A percentile compares a stretch with the other conserved stretches of the same genome.
Evolutionary conservation across 257 asterid species (phyloP).

Genomic region (Apocynum venetum): DNA sequence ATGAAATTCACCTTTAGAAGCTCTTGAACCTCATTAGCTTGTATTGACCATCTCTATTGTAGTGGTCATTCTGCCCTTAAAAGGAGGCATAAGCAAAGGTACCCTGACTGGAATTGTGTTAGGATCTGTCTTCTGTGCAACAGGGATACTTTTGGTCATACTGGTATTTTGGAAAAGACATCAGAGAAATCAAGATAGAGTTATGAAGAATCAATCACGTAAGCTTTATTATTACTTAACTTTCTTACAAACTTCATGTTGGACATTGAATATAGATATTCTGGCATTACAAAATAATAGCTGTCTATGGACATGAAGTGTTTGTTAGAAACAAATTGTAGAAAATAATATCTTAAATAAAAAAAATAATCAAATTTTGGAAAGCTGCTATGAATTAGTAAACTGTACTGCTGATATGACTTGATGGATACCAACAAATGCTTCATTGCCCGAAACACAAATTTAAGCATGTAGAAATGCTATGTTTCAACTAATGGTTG

Average conservation of each 20-base stretch:
- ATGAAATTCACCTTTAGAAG: not conserved
- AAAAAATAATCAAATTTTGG: not conserved
- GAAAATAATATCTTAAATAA: not conserved
- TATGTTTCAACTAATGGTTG: not conserved
- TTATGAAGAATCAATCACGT: not conserved
- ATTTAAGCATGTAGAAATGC: not conserved
- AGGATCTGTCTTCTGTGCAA: not conserved
- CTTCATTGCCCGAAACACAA: not conserved
- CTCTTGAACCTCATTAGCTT: not conserved
- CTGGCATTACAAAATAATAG: not conserved
- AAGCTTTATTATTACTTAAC: not conserved
- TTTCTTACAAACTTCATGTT: not conserved
- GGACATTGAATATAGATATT: not conserved
- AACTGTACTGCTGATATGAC: not conserved
- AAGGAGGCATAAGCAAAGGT: conserved; percentile 5
- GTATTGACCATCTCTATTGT: not conserved
- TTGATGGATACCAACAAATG: not conserved
- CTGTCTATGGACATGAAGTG: not conserved
- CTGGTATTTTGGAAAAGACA: not conserved
- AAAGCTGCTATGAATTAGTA: not conserved
- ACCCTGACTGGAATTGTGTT: not conserved
- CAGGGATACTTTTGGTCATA: not conserved
- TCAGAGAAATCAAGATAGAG: not conserved
- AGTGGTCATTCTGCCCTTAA: not conserved
- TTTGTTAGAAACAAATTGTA: not conserved